Percentiles rank a stretch among this genome's conserved stretches.
Conservation (phyloP, 768 basidiomycete species). For the Kwoniella sp. region DNA sequence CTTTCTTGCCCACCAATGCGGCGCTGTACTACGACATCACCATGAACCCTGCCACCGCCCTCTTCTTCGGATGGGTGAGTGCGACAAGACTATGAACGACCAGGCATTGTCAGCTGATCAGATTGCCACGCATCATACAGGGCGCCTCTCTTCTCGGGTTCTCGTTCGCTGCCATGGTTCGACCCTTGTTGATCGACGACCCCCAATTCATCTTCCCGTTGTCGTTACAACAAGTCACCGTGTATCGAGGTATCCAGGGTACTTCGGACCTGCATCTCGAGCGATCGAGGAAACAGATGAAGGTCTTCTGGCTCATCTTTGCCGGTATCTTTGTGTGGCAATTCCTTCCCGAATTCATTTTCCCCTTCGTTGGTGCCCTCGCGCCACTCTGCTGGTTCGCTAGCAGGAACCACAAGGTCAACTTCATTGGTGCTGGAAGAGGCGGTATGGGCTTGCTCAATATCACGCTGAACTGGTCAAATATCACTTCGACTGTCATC, state of each 20-base stretch:
- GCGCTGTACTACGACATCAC: conserved; percentile 23
- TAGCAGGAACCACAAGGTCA: conserved; percentile 16
- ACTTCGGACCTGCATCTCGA: conserved; percentile 11
- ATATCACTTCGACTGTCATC: conserved; percentile 23
- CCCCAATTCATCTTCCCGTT: conserved; percentile 21
- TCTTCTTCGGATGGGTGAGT: conserved; percentile 26
- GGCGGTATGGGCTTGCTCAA: conserved; percentile 20
- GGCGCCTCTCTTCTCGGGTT: conserved; percentile 16
- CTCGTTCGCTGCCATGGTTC: conserved; percentile 21
- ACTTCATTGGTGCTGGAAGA: conserved; percentile 21
- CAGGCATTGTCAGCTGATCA: neutral
- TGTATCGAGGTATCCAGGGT: conserved; percentile 21
- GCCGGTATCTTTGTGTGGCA: conserved; percentile 22
- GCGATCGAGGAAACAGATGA: conserved; percentile 12
- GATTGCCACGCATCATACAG: neutral
- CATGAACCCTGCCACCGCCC: conserved; percentile 17
- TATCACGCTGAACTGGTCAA: conserved; percentile 21
- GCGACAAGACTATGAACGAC: neutral
- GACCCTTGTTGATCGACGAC: conserved; percentile 23
- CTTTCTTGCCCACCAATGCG: conserved; percentile 22
- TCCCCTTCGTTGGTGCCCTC: conserved; percentile 15
- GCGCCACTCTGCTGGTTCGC: conserved; percentile 23
- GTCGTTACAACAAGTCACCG: conserved; percentile 22
- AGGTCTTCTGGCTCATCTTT: conserved; percentile 25
- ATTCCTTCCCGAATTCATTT: conserved; percentile 19